Conservation (phyloP, 352 stramenopile species). For the Pythium diclinum region DNA sequence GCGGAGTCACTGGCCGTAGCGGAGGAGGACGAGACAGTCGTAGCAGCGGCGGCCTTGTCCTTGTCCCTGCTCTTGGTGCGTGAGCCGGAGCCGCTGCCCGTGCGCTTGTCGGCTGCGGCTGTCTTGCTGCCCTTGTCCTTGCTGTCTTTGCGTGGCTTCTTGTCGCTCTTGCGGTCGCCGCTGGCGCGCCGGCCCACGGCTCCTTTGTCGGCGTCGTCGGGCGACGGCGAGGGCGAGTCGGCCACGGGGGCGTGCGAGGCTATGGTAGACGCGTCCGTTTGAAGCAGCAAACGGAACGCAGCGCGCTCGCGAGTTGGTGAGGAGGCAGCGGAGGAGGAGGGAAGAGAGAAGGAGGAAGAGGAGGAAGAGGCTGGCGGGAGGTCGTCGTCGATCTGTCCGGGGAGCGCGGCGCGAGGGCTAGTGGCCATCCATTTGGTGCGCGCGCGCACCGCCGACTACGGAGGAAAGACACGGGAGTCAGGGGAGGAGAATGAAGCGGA, state of each 20-base stretch:
- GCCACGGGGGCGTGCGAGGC: constrained; percentile 11
- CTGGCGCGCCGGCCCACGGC: not conserved
- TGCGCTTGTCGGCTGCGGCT: not conserved
- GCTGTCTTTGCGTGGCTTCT: not conserved
- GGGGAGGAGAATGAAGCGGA: not conserved
- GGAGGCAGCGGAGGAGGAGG: not conserved
- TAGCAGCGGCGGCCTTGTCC: not conserved
- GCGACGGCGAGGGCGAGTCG: constrained; percentile 1
- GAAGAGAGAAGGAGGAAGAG: not conserved
- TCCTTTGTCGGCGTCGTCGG: not conserved
- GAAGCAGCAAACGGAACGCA: constrained; percentile 17
- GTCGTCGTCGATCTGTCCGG: constrained; percentile 26
- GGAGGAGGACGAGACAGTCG: not conserved
- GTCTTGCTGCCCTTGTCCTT: not conserved
- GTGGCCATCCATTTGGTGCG: constrained; percentile 26
- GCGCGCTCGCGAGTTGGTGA: constrained; percentile 6
- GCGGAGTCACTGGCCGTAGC: not conserved
- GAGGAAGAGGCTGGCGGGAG: constrained; percentile 2
- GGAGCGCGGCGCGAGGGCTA: constrained; percentile 20
- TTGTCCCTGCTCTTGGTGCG: not conserved
- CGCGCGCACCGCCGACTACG: constrained; percentile 16
- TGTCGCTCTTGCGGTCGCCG: not conserved
- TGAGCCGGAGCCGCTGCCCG: not conserved
- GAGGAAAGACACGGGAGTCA: not conserved
- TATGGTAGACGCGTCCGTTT: constrained; percentile 15